Base-by-base conservation (phyloP, 495 filamentous ascomycete genomes). In the Hamigera avellanea region DNA sequence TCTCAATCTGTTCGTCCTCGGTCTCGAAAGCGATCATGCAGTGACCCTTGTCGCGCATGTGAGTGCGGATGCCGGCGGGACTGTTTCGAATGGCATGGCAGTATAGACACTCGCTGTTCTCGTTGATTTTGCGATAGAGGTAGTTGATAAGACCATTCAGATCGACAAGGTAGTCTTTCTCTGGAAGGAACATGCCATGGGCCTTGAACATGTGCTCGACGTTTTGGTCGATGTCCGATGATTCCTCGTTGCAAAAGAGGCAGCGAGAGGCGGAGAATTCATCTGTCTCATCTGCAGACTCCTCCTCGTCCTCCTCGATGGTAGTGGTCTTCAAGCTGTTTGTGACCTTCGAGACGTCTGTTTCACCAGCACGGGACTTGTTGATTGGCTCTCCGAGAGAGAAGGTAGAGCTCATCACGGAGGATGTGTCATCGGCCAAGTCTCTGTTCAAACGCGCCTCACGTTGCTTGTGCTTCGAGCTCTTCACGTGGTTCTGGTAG, bases 101-200 rank as follows among this genome's bases (percentile, higher is more conserved):
- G 51, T 78, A 84, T 19, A 96, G 59, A 55, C 93, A 89, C 45
- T 86, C 74, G 49, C 83, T 81, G 39, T 77, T 73, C 18, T 85
- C 75, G 16, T 68, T 69, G 40, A 94, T 74, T 48, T 87, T 93
- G 39, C 81, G 66, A 29, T 77, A 64, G 12, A 89, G 66, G 45
- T 83, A 84, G n/a, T 67, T 61, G 35, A 96, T 59, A 15, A 99
- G 67, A 14, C 87, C 87, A 23, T 88, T 79, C 12, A 87, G 52
- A 43, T 99, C 72, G 8, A 81, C 72, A 3, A 99, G 64, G 44
- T 82, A 99, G 12, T 75, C 53, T 46, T 74, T 74, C 49, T 99
- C 91, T 0, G 91, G 91, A 46, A 99, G 81, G 58, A 96, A 99
- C 78, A 96, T 81, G 61, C 89, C 86, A 53, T 99, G 91, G 41